A percentile compares a stretch with the other conserved stretches of the same genome.
Conservation (phyloP, 1,284 basidiomycete genomes). For the Bondarzewia mesenterica region DNA sequence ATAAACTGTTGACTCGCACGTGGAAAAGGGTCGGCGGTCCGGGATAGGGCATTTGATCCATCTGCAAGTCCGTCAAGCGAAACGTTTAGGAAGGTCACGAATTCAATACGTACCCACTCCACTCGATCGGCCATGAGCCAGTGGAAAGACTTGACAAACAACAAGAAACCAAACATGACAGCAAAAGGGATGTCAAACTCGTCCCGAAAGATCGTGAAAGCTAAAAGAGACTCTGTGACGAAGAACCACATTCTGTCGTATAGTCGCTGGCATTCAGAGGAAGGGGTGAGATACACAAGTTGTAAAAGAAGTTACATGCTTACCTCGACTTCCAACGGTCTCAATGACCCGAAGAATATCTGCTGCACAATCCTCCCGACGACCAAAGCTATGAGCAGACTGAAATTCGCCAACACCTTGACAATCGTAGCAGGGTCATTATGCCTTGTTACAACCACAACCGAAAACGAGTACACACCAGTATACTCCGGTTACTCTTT, state of each 20-base stretch:
- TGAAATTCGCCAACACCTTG: constrained; percentile 94
- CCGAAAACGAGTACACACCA: constrained; percentile 45
- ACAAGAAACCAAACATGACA: constrained; percentile 85
- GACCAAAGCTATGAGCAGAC: constrained; percentile 69
- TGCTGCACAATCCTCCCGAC: constrained; percentile 75
- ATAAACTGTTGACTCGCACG: constrained; percentile 69
- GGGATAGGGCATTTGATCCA: constrained; percentile 92
- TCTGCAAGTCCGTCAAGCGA: constrained; percentile 39
- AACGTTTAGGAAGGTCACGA: neutral
- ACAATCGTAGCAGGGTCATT: constrained; percentile 5
- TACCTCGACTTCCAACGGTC: constrained; percentile 90
- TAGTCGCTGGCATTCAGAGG: constrained; percentile 52
- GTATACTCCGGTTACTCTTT: constrained; percentile 81
- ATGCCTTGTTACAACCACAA: no score
- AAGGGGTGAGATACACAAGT: constrained; percentile 2
- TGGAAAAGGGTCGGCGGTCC: constrained; percentile 81
- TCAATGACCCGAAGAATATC: constrained; percentile 88
- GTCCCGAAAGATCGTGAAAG: constrained; percentile 94
- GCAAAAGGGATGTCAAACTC: constrained; percentile 91
- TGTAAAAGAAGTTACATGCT: constrained; percentile 15
- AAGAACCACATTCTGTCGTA: constrained; percentile 98
- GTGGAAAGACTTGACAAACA: constrained; percentile 97
- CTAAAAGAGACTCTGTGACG: constrained; percentile 90
- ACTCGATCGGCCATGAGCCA: constrained; percentile 94
- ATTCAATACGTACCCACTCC: constrained; percentile 73